Base-by-base conservation (phyloP, 1,284 basidiomycete species). In the Stereum hirsutum region DNA sequence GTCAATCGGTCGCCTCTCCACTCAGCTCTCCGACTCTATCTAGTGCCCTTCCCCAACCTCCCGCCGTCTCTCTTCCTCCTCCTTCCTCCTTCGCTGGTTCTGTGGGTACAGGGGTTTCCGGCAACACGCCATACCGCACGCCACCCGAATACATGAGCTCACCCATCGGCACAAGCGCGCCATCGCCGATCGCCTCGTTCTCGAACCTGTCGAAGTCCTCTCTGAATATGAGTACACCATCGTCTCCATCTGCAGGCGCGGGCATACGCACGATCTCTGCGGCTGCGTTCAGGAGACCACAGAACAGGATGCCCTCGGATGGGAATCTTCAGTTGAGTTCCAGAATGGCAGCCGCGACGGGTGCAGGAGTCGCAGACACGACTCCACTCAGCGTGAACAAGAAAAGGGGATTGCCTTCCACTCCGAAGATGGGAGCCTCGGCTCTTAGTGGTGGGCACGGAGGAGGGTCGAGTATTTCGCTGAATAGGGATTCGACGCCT, bases 241-340 rank as follows among this genome's bases (percentile, higher is more conserved):
- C 40, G 15, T 54, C 63, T 49, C 43, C 54, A 25, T 42, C 52
- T 32, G 19, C 53, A 37, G 40, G 46, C 42, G 21, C 55, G 12
- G 69, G 66, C 6, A 46, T 64, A 11, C 70, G 78, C 27, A 88
- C 75, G 33, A 86, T 88, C 44, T 76, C 81, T 1, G 84, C 83
- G 0, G 80, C 82, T 6, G 84, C 83, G 19, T 88, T 88, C 62
- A 74, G 74, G 54, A 65, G 81, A n/a, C 72, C 66, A 5, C 62
- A 65, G 35, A 61, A 59, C 5, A 68, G 70, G 38, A 60, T 41
- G 15, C 21, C 27, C 8, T 40, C 49, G 17, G 46, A 59, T 31
- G 54, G 59, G 21, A 58, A 34, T 25, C 27, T 5, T 35, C 17
- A 19, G 25, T 10, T 6, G 36, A 24, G 39, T 38, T 33, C 17